These are phyloP conservation scores for Umbilicus rupestris DNA, from an alignment of 164 flowering plant species.

Conservation along the genomic window DNA sequence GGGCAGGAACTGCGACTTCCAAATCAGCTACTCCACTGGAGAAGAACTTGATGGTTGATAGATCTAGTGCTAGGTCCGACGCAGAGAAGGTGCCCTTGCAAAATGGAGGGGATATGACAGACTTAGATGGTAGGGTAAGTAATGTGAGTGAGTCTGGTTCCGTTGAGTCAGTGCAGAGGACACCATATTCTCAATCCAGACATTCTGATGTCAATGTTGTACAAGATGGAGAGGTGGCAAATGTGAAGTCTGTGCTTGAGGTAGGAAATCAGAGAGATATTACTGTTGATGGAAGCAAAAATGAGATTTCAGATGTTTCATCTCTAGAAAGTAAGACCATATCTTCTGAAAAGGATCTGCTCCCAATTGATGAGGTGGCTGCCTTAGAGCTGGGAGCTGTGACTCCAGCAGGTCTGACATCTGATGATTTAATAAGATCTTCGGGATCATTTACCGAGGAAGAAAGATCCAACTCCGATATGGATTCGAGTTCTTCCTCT, in stretches of 20 bases:
- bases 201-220: constrained; percentile 17
- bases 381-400: constrained; percentile 20
- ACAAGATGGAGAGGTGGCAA: constrained; percentile 14
- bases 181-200: constrained; percentile 20
- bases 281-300: background rate
- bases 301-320: background rate
- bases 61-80: constrained; percentile 6
- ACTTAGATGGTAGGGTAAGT: constrained; percentile 23
- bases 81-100: background rate
- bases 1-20: constrained; percentile 16
- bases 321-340: background rate
- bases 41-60: constrained; percentile 23
- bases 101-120: constrained; percentile 15
- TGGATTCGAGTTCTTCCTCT: constrained; percentile 55
- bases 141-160: constrained; percentile 29
- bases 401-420: constrained; percentile 17
- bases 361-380: constrained; percentile 15
- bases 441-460: constrained; percentile 23
- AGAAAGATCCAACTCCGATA: constrained; percentile 42
- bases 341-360: background rate
- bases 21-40: constrained; percentile 2
- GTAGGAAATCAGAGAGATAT: background rate
- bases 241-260: background rate
- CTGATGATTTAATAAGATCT: constrained; percentile 23
- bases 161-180: constrained; percentile 21